Percentiles rank a stretch among this genome's conserved stretches.
Conservation (phyloP, 805 yeast genomes). For the Debaryomyces prosopidis region DNA sequence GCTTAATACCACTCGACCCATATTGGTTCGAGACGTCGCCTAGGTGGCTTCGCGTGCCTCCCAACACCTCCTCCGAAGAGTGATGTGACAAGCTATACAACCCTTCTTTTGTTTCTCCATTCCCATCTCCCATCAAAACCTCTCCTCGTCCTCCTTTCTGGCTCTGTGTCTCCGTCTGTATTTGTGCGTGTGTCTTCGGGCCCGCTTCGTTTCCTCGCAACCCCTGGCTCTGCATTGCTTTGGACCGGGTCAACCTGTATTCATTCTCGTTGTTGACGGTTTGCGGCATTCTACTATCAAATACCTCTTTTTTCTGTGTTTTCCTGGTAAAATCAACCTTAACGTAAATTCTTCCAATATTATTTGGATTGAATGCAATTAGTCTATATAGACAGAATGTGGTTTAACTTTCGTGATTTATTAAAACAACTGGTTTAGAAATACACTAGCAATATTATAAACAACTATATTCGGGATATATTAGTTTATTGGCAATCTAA, state of each 20-base stretch:
- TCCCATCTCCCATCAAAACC: not conserved
- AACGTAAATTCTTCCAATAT: not conserved
- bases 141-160: not conserved
- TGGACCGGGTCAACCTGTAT: constrained; percentile 34
- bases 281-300: constrained; percentile 8
- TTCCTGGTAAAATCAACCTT: not conserved
- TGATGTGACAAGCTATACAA: not conserved
- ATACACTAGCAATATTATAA: not conserved
- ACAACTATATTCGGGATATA: not conserved
- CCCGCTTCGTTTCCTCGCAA: not conserved
- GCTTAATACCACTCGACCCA: constrained; percentile 14
- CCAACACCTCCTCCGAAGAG: constrained; percentile 8
- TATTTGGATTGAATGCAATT: not conserved
- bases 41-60: constrained; percentile 26
- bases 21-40: constrained; percentile 42
- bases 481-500: constrained; percentile 1
- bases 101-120: not conserved
- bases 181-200: constrained; percentile 1
- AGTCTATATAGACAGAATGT: not conserved
- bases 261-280: constrained; percentile 41
- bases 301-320: not conserved
- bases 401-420: no score
- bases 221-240: constrained; percentile 12
- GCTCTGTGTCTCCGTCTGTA: not conserved
- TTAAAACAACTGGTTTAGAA: not conserved